A percentile compares a stretch with the other conserved stretches of the same genome.
These are phyloP conservation scores for Penicillium sp. DNA, from an alignment of 2,329 filamentous ascomycete genomes.

Conservation along the genomic window DNA sequence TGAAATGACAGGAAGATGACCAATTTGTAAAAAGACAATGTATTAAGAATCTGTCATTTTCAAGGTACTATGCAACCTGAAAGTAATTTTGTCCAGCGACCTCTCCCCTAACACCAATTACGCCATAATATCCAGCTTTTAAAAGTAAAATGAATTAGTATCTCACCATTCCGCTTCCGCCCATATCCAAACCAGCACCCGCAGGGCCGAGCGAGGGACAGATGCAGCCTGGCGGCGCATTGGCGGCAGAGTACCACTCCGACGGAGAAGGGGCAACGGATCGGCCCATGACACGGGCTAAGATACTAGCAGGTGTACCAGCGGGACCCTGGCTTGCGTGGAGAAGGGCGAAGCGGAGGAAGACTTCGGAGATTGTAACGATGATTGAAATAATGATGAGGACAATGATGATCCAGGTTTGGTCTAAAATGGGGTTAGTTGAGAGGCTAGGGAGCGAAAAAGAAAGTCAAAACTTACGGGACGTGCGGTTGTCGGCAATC, in stretches of 20 bases:
- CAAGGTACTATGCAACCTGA: not conserved
- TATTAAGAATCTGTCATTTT: not conserved
- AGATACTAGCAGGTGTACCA: slow-evolving; percentile 11
- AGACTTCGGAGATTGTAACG: slow-evolving; percentile 86
- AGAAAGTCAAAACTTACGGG: slow-evolving; percentile 47
- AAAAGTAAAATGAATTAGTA: not conserved
- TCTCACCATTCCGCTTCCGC: slow-evolving; percentile 10
- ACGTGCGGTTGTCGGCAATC: slow-evolving; percentile 94
- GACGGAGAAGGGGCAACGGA: slow-evolving; percentile 12
- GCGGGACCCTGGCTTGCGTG: slow-evolving; percentile 28
- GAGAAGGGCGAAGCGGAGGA: slow-evolving; percentile 77
- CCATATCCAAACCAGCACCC: slow-evolving; percentile 6
- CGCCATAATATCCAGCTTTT: not conserved
- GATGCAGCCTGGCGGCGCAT: slow-evolving; percentile 20
- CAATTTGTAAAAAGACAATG: not conserved
- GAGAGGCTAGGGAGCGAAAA: not conserved
- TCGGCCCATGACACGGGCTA: slow-evolving; percentile 21
- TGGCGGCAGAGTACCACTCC: slow-evolving; percentile 10
- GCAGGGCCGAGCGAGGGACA: slow-evolving; percentile 18
- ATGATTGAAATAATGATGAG: slow-evolving; percentile 87
- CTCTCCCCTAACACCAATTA: not conserved
- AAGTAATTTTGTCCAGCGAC: not conserved
- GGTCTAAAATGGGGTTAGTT: slow-evolving; percentile 44
- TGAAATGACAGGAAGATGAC: not conserved
- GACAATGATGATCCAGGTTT: slow-evolving; percentile 97